Evolutionary conservation across 441 rosid genomes (phyloP), one percentile per base, ranked within the genome.

Genomic region (Erodium trifolium): DNA sequence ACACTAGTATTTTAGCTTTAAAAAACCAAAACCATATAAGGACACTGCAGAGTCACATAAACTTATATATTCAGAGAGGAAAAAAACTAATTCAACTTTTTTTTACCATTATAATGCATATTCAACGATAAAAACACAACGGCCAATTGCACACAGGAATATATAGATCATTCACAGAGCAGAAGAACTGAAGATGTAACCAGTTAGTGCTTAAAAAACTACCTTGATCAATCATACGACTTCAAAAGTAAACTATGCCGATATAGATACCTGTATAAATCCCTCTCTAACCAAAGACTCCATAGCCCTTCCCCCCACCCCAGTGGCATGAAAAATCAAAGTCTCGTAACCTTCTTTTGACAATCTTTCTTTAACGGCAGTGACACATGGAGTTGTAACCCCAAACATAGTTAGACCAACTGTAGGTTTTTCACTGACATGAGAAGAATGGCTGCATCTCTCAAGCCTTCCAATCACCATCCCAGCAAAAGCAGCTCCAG

Each of bases 361-460:
- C 82, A 93, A 79, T 63, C 87, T 81, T 64, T 87, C 87, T 68
- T 81, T 84, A 19, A 91, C 89, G 59, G 83, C 86, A 75, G 72
- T 88, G 4, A 85, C 97, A 68, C 97, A 93, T 0, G 88, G 82
- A 64, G 98, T 93, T n/a, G 97, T 93, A 12, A 93, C 97, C 59
- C 97, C 98, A 74, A 91, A 93, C 98, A 93, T 89, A 39, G 98
- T 93, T 1, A 91, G 57, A 67, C 94, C 98, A 67, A 93, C 93
- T 3, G 94, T 87, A 17, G 69, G 69, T 65, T 83, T 87, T 31
- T 31, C 69, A 19, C 72, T 47, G 1, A 13, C 63, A 8, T 49
- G 49, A 62, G 12, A 1, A 17, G 73, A 67, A 57, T 62, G 83
- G 63, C 8, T 71, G 2, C 47, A 65, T 59, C 39, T 75, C 64